A percentile compares a stretch with the other conserved stretches of the same genome.
Conservation (phyloP, 1,284 basidiomycete species). For the Irpex sp. region DNA sequence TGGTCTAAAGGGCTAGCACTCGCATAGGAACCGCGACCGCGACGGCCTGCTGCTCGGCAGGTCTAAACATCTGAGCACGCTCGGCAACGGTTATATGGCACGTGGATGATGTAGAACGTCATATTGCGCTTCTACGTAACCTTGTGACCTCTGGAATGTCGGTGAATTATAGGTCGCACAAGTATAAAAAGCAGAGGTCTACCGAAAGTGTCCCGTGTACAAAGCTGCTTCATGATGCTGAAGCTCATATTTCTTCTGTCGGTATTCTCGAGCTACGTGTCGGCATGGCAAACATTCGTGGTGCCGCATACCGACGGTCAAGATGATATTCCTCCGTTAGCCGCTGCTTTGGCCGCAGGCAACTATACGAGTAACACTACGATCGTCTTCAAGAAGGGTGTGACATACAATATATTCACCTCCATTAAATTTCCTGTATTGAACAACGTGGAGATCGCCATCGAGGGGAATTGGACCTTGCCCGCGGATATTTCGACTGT, state of each 20-base stretch:
- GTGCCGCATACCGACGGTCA: conserved; percentile 44
- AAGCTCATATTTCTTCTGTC: not conserved
- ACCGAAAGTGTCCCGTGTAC: not conserved
- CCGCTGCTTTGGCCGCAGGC: conserved; percentile 34
- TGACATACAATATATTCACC: conserved; percentile 56
- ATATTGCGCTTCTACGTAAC: not conserved
- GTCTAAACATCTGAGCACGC: not conserved
- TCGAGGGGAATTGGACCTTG: conserved; percentile 58
- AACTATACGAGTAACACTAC: conserved; percentile 44
- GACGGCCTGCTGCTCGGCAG: not conserved
- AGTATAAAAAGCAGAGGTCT: not conserved
- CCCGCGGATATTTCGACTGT: conserved; percentile 49
- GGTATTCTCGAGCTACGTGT: not conserved
- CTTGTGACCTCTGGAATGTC: not conserved
- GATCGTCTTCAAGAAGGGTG: conserved; percentile 52
- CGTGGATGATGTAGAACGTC: not conserved
- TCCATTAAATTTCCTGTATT: conserved; percentile 53
- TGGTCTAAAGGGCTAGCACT: no score
- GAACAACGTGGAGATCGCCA: conserved; percentile 51
- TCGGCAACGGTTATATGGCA: not conserved
- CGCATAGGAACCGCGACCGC: no score
- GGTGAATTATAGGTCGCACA: not conserved
- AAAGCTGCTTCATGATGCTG: not conserved
- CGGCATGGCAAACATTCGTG: conserved; percentile 46
- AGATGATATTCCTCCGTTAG: conserved; percentile 50